These are phyloP conservation scores for Pseudocohnilembus persalinus DNA, from an alignment of 169 alveolate species.

Conservation along the genomic window DNA sequence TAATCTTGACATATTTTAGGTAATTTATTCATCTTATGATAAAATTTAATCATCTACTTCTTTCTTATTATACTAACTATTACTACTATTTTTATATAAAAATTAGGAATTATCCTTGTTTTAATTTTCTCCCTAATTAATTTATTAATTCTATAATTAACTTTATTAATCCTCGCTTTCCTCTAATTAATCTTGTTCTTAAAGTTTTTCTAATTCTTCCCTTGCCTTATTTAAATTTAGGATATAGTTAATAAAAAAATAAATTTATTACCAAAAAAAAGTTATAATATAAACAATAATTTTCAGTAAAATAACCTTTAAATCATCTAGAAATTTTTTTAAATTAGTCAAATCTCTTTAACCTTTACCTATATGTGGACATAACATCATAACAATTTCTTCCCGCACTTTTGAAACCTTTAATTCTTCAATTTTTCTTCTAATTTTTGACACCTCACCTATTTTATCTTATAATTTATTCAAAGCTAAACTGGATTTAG, in stretches of 20 bases:
- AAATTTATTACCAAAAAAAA: neutral
- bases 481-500: conserved; percentile 38
- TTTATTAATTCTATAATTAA: too few species aligned
- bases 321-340: conserved; percentile 28
- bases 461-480: conserved; percentile 45
- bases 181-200: conserved; percentile 9
- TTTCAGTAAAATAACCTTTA: conserved; percentile 9
- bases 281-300: neutral
- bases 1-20: too few species aligned
- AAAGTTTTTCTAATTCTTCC: conserved; percentile 8
- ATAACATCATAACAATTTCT: conserved; percentile 39
- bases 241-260: too few species aligned
- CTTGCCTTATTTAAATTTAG: too few species aligned
- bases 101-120: too few species aligned
- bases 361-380: conserved; percentile 46
- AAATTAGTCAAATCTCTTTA: conserved; percentile 23
- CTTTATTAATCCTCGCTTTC: conserved; percentile 1
- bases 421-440: conserved; percentile 37
- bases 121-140: too few species aligned
- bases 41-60: too few species aligned
- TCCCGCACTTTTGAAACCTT: conserved; percentile 35
- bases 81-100: too few species aligned
- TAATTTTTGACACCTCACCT: conserved; percentile 30
- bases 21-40: too few species aligned
- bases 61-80: too few species aligned